These are phyloP conservation scores for Jamesozyma piceae DNA, from an alignment of 805 yeast species.

Conservation along the genomic window DNA sequence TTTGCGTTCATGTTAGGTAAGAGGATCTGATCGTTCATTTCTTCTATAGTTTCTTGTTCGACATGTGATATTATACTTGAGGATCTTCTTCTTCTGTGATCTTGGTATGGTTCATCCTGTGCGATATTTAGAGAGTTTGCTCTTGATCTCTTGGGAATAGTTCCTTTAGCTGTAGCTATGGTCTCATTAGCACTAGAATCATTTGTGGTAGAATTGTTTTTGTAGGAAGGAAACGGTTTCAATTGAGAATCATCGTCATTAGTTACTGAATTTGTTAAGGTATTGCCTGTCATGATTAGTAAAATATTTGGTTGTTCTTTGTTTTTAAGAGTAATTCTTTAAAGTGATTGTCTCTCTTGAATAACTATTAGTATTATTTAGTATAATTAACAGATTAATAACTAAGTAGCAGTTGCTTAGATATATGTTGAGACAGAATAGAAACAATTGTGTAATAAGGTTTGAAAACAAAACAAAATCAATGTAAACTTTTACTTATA, in stretches of 20 bases:
- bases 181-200: neutral
- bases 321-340: no score
- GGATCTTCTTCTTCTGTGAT: constrained; percentile 58
- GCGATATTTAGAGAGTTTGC: constrained; percentile 5
- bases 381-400: no score
- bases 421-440: no score
- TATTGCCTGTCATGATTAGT: neutral
- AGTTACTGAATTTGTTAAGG: neutral
- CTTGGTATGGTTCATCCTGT: constrained; percentile 28
- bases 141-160: constrained; percentile 6
- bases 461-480: no score
- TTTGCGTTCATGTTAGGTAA: constrained; percentile 87
- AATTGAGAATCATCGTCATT: constrained; percentile 3
- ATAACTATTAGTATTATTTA: no score
- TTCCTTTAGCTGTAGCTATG: neutral
- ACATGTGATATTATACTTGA: constrained; percentile 86
- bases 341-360: no score
- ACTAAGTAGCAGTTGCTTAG: no score
- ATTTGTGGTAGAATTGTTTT: neutral
- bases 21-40: constrained; percentile 81
- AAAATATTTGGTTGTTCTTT: no score
- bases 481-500: no score
- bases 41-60: constrained; percentile 86
- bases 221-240: constrained; percentile 27
- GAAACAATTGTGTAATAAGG: no score